Evolutionary conservation across 495 filamentous ascomycete genomes (phyloP).

Genomic region (Penicillium cinerascens): DNA sequence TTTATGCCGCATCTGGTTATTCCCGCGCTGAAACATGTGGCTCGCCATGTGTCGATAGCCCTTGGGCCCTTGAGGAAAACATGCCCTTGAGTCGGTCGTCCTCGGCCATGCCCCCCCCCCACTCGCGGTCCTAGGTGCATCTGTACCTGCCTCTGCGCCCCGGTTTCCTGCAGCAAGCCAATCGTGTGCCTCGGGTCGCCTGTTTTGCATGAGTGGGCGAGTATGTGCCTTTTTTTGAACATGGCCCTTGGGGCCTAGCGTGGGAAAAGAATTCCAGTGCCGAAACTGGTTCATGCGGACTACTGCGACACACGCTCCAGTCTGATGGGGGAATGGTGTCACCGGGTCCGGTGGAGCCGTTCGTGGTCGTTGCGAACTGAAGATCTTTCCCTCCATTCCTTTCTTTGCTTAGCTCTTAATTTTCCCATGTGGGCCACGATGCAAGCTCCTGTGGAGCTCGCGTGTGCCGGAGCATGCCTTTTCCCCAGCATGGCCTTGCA

Average conservation of each 20-base stretch:
- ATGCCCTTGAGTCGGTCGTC: neutral
- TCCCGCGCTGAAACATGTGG: slow-evolving; percentile 26
- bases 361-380: slow-evolving; percentile 19
- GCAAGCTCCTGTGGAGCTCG: slow-evolving; percentile 21
- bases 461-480: slow-evolving; percentile 22
- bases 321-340: slow-evolving; percentile 20
- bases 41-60: slow-evolving; percentile 27
- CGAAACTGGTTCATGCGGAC: slow-evolving; percentile 17
- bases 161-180: slow-evolving; percentile 15
- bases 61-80: neutral
- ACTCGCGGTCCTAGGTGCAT: slow-evolving; percentile 7
- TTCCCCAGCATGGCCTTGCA: slow-evolving; percentile 12
- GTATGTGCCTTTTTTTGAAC: slow-evolving; percentile 10
- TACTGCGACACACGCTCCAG: slow-evolving; percentile 7
- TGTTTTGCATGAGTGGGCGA: slow-evolving; percentile 19
- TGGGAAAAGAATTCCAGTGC: slow-evolving; percentile 14
- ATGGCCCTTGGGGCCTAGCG: neutral
- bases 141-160: slow-evolving; percentile 22
- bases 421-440: slow-evolving; percentile 27
- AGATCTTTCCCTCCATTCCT: slow-evolving; percentile 24
- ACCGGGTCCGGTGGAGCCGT: slow-evolving; percentile 13
- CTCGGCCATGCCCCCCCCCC: neutral
- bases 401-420: slow-evolving; percentile 10
- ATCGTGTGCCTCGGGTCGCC: slow-evolving; percentile 21
- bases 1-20: slow-evolving; percentile 13